Conservation (phyloP, 495 filamentous ascomycete genomes). For the Cenococcum geophilum region DNA sequence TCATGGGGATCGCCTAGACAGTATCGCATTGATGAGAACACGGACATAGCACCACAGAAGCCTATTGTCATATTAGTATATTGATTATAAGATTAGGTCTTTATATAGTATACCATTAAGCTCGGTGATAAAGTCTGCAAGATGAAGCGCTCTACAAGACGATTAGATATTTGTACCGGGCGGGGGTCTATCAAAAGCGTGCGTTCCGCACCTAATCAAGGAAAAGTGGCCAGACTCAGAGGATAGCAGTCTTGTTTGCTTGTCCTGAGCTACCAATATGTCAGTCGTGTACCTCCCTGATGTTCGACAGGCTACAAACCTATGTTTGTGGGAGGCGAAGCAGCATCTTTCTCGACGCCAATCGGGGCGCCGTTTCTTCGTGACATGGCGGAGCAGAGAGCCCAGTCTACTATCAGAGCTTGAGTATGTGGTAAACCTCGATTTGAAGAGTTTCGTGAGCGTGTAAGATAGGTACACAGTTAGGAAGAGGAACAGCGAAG, state of each 20-base stretch:
- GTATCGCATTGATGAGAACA: slow-evolving; percentile 94
- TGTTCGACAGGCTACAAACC: slow-evolving; percentile 1
- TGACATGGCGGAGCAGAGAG: slow-evolving; percentile 25
- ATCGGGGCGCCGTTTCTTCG: slow-evolving; percentile 32
- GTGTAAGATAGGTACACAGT: neutral
- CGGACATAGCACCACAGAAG: slow-evolving; percentile 82
- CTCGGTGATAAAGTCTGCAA: slow-evolving; percentile 93
- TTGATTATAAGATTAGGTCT: neutral
- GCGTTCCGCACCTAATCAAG: slow-evolving; percentile 53
- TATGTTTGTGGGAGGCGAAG: slow-evolving; percentile 15
- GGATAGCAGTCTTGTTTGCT: slow-evolving; percentile 78
- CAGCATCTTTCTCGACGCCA: slow-evolving; percentile 26
- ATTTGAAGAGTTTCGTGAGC: neutral
- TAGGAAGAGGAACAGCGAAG: neutral
- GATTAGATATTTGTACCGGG: slow-evolving; percentile 12
- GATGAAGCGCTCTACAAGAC: slow-evolving; percentile 66
- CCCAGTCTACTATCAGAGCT: neutral
- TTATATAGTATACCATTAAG: slow-evolving; percentile 63
- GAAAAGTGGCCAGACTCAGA: slow-evolving; percentile 73
- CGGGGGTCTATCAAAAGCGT: neutral
- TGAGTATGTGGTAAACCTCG: neutral
- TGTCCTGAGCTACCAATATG: slow-evolving; percentile 49
- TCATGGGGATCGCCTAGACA: slow-evolving; percentile 67
- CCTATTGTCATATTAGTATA: slow-evolving; percentile 41
- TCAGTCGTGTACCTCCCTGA: neutral